Base-by-base conservation (phyloP, 352 stramenopile genomes). In the Phytophthora citrophthora region DNA sequence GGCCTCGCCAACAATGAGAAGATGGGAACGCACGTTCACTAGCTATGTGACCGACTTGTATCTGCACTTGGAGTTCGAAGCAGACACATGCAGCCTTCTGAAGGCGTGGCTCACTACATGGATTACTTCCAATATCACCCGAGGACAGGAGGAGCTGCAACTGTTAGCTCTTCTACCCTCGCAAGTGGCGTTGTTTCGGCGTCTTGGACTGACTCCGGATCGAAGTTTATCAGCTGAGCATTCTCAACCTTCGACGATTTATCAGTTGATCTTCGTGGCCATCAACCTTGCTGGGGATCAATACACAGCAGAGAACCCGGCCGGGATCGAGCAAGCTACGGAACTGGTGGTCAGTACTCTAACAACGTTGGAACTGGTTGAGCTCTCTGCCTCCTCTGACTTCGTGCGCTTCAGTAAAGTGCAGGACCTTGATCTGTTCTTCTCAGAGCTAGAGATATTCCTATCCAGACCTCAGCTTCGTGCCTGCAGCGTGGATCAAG, bases 11-110 rank as follows among this genome's bases (percentile, higher is more conserved):
- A 55, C 46, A 2, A 70, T 70, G 41, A 57, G 66, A 38, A 46
- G 50, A 24, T 88, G 79, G 79, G 79, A 88, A 41, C 68, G 68
- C 38, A 64, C 61, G 5, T 86, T 86, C 34, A 65, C 44, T 0
- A 64, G 74, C 43, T 79, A 82, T 29, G 52, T 81, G 40, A 75
- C 70, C 0, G 64, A 77, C 36, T 16, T 91, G 53, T 93, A 91
- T 36, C 58, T 93, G n/a, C 75, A 63, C 1, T 24, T 91, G 5
- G 58, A 93, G 55, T 93, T 89, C 44, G 34, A 76, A 39, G 57
- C 50, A 27, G 56, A 73, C 26, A 49, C 52, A 3, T 50, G 39
- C 10, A 50, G 47, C 6, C 61, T 93, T 0, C 43, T 82, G 0
- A 36, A 40, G 7, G 39, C 64, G 7, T 93, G 82, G 84, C 23